Base-by-base conservation (phyloP, 2,329 filamentous ascomycete species). In the Alternaria sp. region DNA sequence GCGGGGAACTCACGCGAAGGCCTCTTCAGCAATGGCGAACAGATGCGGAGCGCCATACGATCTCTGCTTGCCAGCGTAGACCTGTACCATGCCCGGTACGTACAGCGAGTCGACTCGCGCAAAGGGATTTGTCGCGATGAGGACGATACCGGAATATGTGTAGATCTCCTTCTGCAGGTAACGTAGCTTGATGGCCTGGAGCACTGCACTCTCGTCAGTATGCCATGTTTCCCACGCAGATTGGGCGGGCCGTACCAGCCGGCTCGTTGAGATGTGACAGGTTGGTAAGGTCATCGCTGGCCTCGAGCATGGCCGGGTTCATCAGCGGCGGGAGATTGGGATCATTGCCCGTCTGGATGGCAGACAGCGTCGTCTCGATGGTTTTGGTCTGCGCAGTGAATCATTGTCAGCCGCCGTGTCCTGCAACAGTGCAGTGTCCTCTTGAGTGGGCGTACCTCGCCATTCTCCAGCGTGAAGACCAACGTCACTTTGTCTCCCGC, bases 131-230 rank as follows among this genome's bases (percentile, higher is more conserved):
- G 95, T 96, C 65, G 95, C 95, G 83, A 99, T 99, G 71, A 99
- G 86, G 67, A 99, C 95, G 76, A 99, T 98, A 77, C 95, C 95
- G 78, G 93, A 97, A 84, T 99, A 99, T 75, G 95, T 99, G 85
- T 99, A 99, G 75, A 99, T 99, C 80, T 99, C 95, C 82, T 98
- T 98, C 80, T 99, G 95, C 65, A 92, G 87, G 83, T 99, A 99
- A 79, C 95, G 92, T 77, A 99, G 87, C 78, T 94, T 93, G 80
- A 99, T 99, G 57, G 95, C 95, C 85, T 99, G 95, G 66, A 99
- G 84, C 63, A 99, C 96, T 96, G 79, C 71, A 76, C 61, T 51
- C 53, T 44, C 36, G 70, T 76, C 66, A 77, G 74, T 54, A 65
- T 62, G 56, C 38, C 36, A 63, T 72, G 56, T n/a, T 16, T 38